Evolutionary conservation across 2,329 filamentous ascomycete species (phyloP).

Genomic region (Acephala macrosclerotiorum): DNA sequence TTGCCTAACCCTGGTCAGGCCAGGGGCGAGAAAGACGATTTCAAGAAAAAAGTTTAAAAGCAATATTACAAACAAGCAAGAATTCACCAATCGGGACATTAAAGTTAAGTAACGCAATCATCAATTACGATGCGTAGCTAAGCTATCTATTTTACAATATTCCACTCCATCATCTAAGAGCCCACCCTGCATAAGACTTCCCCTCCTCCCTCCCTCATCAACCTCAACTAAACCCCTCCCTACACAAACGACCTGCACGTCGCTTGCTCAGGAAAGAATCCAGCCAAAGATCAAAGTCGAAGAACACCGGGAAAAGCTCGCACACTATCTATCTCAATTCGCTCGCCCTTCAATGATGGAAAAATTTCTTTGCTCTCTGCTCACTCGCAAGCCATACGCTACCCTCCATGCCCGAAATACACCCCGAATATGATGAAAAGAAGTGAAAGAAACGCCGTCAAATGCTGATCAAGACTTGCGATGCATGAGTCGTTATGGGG

Average conservation of each 20-base stretch:
- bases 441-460: slow-evolving; percentile 38
- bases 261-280: slow-evolving; percentile 30
- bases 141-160: slow-evolving; percentile 36
- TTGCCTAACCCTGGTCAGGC: too few relatives aligned
- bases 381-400: slow-evolving; percentile 17
- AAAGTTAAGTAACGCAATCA: slow-evolving; percentile 13
- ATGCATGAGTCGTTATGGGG: slow-evolving; percentile 39
- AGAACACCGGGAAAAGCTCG: background rate
- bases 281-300: slow-evolving; percentile 9
- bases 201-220: background rate
- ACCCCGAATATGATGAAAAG: slow-evolving; percentile 25
- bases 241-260: slow-evolving; percentile 47
- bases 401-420: slow-evolving; percentile 33
- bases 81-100: background rate
- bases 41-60: too few relatives aligned
- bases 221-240: background rate
- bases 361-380: slow-evolving; percentile 21
- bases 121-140: slow-evolving; percentile 28
- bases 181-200: slow-evolving; percentile 4
- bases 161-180: slow-evolving; percentile 5
- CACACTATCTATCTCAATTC: slow-evolving; percentile 14
- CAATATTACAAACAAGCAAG: background rate
- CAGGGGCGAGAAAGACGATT: too few relatives aligned
- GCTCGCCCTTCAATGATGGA: too few relatives aligned
- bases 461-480: slow-evolving; percentile 45